Evolutionary conservation across 176 grass and related monocot genomes (phyloP), one percentile per base, ranked within the genome.

Genomic region (Avena sativa): DNA sequence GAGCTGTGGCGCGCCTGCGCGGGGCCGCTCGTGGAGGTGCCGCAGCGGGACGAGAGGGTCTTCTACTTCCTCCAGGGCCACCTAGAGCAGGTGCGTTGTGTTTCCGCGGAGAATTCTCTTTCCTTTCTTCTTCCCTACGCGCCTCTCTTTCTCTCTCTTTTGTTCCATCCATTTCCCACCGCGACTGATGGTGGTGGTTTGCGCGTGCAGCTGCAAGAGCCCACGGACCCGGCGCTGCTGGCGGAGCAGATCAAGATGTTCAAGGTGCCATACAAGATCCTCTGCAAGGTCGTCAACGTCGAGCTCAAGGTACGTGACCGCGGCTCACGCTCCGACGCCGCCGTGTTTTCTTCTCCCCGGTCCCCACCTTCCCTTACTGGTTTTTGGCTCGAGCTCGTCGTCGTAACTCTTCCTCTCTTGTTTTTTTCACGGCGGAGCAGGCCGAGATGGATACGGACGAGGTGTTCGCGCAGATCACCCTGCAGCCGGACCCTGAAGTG

Each of bases 41-140:
- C 94, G 79, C 92, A 90, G 78, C 48, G 28, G 19, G 55, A 61
- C 56, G 94, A 99, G 87, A 90, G 85, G 79, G 97, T 99, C 36
- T 94, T 93, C 76, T 99, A 99, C 92, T 99, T 99, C 85, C 92
- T 93, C 49, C 97, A 99, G 93, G 97, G 97, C 20, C 97, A 99
- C 83, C 93, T 99, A 20, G 97, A 99, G 84, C 97, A 97, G 92
- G 95, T 93, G 38, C 49, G 71, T 47, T 6, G 59, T 69, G 25
- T 12, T 38, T 15, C 65, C 30, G 10, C 7, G 30, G 11, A 17
- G 47, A 71, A 67, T 61, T 83, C 21, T 21, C 48, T 62, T 21
- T 66, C 51, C 23, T 77, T 48, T 85, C 12, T 36, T 66, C 38
- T 78, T 48, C 40, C 40, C 16, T 57, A 20, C 19, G 48, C 5